phyloP scores from a whole-genome alignment of 768 basidiomycete species.

The Suillus alpinus region DNA sequence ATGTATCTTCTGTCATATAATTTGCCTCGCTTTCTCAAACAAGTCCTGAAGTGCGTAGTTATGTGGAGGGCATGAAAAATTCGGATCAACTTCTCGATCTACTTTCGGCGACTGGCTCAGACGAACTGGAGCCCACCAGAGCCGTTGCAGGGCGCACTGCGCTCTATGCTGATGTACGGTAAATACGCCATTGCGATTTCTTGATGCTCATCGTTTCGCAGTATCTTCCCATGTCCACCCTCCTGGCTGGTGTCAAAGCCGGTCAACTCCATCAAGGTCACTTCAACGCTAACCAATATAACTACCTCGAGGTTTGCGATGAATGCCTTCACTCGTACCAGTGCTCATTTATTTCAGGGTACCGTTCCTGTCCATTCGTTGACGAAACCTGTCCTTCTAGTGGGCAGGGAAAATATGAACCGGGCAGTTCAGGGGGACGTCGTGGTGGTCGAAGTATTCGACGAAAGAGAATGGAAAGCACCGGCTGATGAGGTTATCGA shows the following conservation, averaged over 20 bases:
- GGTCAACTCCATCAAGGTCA: constrained; percentile 88
- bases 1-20: constrained; percentile 4
- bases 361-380: constrained; percentile 74
- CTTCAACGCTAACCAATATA: constrained; percentile 94
- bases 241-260: constrained; percentile 81
- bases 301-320: constrained; percentile 80
- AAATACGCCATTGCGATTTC: not conserved
- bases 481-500: constrained; percentile 92
- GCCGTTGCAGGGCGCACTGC: constrained; percentile 52
- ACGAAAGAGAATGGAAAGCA: constrained; percentile 88
- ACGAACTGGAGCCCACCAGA: constrained; percentile 61
- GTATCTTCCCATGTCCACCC: constrained; percentile 73
- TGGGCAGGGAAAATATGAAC: constrained; percentile 93
- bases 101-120: constrained; percentile 65
- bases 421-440: constrained; percentile 91
- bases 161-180: constrained; percentile 72
- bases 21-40: not conserved
- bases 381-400: constrained; percentile 74
- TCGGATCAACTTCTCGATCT: constrained; percentile 75
- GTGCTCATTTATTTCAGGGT: constrained; percentile 46
- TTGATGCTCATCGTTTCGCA: constrained; percentile 27
- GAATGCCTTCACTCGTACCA: not conserved
- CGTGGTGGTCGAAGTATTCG: constrained; percentile 86
- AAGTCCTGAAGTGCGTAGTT: constrained; percentile 58
- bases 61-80: constrained; percentile 72